phyloP scores from a whole-genome alignment of 495 filamentous ascomycete genomes.

The Echria macrotheca region DNA sequence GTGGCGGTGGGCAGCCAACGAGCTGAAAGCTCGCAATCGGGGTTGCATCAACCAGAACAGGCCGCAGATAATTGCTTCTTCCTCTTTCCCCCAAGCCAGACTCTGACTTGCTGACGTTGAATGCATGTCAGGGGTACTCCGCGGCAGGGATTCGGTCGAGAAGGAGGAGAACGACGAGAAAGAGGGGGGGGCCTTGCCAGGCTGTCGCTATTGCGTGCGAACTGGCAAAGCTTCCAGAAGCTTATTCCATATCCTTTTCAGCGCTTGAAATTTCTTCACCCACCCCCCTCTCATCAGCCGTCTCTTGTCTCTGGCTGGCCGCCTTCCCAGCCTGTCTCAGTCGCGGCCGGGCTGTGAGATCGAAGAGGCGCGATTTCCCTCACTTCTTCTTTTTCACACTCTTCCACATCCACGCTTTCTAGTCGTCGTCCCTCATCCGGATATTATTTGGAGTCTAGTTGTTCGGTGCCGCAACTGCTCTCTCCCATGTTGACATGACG shows the following conservation, averaged over 20 bases:
- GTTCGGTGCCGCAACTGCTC: neutral
- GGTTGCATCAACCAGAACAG: constrained; percentile 7
- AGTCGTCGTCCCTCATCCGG: neutral
- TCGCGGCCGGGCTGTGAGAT: neutral
- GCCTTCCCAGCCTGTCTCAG: neutral
- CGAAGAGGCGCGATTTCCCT: neutral
- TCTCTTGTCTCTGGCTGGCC: neutral
- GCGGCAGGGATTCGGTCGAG: neutral
- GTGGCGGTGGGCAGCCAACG: constrained; percentile 5
- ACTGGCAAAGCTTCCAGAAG: constrained; percentile 8
- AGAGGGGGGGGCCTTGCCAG: too few species aligned
- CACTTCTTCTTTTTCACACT: neutral
- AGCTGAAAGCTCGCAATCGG: constrained; percentile 10
- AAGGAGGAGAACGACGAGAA: neutral
- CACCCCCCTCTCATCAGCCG: neutral
- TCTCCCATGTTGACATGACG: constrained; percentile 6
- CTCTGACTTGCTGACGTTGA: constrained; percentile 1
- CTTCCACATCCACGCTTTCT: neutral
- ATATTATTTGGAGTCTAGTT: neutral
- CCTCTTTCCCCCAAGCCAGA: neutral
- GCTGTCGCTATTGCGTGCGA: neutral
- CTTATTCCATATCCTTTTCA: constrained; percentile 3
- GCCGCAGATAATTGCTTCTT: constrained; percentile 8
- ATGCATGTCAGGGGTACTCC: neutral
- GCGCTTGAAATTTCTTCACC: neutral